Conservation (phyloP, 331 rosid species). For the Saraca asoca region DNA sequence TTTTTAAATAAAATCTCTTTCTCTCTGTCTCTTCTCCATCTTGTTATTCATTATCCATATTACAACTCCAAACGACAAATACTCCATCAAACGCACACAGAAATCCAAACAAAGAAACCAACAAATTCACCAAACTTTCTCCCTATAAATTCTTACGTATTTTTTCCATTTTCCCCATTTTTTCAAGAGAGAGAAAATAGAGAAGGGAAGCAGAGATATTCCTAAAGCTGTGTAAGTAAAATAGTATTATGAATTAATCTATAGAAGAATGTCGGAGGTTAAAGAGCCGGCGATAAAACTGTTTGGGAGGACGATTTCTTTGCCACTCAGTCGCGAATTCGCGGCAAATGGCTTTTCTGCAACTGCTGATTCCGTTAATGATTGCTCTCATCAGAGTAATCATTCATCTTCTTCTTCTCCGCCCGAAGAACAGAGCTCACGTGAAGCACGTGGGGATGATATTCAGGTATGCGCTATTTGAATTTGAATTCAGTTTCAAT, state of each 20-base stretch:
- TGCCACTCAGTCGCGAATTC: conserved; percentile 38
- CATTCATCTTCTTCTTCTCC: conserved; percentile 47
- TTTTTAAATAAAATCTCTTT: too few relatives aligned
- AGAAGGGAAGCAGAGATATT: not conserved
- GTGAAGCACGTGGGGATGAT: conserved; percentile 27
- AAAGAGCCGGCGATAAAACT: conserved; percentile 65
- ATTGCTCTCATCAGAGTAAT: conserved; percentile 37
- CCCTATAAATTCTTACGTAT: not conserved
- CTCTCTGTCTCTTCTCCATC: too few relatives aligned
- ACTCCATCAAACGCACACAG: too few relatives aligned
- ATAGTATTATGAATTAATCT: not conserved
- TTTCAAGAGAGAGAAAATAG: conserved; percentile 18
- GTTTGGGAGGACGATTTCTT: conserved; percentile 70
- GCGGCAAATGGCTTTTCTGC: conserved; percentile 27
- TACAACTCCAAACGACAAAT: too few relatives aligned
- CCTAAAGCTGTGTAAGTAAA: not conserved
- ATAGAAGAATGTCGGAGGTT: conserved; percentile 53
- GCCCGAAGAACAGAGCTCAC: conserved; percentile 28
- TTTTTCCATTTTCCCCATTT: conserved; percentile 18
- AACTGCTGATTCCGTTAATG: conserved; percentile 14
- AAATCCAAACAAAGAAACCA: too few relatives aligned
- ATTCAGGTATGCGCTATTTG: conserved; percentile 47
- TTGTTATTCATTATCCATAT: too few relatives aligned
- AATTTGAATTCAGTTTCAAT: conserved; percentile 11
- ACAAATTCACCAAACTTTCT: too few relatives aligned